Percentiles rank a stretch among this genome's conserved stretches.
phyloP scores from a whole-genome alignment of 106 monocot species.

The Dioscorea alata region DNA sequence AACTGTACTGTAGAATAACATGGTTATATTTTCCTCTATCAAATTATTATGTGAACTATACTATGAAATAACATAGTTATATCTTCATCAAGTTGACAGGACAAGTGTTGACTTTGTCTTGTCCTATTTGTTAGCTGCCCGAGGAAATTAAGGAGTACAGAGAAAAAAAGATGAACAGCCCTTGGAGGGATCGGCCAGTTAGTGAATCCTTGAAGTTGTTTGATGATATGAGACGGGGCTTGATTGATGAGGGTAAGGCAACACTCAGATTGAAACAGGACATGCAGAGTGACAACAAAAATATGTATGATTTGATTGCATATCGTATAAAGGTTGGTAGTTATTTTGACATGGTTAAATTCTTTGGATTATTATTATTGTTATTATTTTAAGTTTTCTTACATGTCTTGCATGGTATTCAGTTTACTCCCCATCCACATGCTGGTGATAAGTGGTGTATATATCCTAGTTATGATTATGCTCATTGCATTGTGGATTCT shows the following conservation, averaged over 20 bases:
- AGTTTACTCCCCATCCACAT: constrained; percentile 96
- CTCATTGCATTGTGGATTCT: constrained; percentile 98
- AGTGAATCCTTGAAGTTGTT: constrained; percentile 81
- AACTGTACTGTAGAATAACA: neutral
- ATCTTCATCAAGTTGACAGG: too few relatives aligned
- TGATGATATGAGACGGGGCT: constrained; percentile 79
- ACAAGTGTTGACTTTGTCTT: neutral
- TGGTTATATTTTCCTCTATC: neutral
- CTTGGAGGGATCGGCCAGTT: constrained; percentile 93
- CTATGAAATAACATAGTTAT: too few relatives aligned
- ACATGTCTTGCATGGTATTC: constrained; percentile 13
- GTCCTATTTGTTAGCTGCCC: constrained; percentile 31
- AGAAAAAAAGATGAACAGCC: constrained; percentile 90
- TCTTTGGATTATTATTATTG: constrained; percentile 4
- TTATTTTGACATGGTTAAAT: neutral
- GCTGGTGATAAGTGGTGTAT: constrained; percentile 99
- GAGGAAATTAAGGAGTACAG: constrained; percentile 92
- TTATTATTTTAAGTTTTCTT: neutral
- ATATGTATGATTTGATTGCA: constrained; percentile 98
- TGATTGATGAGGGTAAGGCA: constrained; percentile 94
- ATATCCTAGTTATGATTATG: constrained; percentile 95
- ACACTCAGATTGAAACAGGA: constrained; percentile 94
- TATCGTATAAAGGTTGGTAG: constrained; percentile 87
- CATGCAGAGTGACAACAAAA: constrained; percentile 98
- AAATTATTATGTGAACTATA: neutral